Conservation (phyloP, 176 grass and related monocot species). For the Rhipidocladum racemiflorum region DNA sequence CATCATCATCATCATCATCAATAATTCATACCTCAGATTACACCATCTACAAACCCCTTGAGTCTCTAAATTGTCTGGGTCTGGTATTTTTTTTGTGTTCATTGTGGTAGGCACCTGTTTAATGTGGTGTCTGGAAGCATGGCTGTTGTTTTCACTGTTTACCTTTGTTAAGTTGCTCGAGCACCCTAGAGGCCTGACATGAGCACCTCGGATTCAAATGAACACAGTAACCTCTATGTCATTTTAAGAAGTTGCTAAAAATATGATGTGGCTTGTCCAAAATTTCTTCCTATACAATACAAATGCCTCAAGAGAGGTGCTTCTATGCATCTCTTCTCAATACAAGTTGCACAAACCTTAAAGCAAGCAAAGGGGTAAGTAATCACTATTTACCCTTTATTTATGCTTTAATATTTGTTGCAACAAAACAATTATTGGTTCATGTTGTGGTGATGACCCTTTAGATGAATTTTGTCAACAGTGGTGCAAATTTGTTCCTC, state of each 20-base stretch:
- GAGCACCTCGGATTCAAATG: neutral
- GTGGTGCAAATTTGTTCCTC: neutral
- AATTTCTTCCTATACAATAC: neutral
- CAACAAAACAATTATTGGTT: neutral
- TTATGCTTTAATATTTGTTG: too few relatives aligned
- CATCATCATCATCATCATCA: too few relatives aligned
- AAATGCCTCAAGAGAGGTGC: too few relatives aligned
- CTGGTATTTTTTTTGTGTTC: neutral
- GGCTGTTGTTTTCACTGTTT: neutral
- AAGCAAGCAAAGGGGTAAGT: too few relatives aligned
- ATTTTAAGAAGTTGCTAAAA: neutral
- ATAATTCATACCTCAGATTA: neutral
- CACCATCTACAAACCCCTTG: neutral
- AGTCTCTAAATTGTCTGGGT: neutral
- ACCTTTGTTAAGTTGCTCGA: neutral
- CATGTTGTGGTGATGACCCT: neutral
- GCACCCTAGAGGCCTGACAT: neutral
- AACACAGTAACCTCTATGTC: neutral
- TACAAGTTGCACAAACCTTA: too few relatives aligned
- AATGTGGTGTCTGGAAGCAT: neutral
- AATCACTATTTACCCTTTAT: too few relatives aligned
- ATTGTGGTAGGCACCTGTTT: neutral
- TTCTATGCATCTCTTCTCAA: too few relatives aligned
- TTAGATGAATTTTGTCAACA: neutral
- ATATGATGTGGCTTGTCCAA: neutral